Base-by-base conservation (phyloP, 2,329 filamentous ascomycete genomes). In the Monilinia vaccinii-corymbosi region DNA sequence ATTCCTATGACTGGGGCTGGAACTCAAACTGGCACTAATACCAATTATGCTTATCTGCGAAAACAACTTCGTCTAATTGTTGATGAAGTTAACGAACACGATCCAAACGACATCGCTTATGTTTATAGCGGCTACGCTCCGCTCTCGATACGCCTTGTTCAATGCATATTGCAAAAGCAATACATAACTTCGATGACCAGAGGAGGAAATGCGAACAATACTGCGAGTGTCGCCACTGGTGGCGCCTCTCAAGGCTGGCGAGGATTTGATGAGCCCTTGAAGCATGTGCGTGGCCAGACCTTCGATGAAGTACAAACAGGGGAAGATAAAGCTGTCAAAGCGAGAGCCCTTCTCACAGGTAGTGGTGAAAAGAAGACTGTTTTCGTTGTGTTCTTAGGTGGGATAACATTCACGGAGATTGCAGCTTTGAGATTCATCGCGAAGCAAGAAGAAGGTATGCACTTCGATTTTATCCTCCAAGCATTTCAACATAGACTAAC, bases 111-210 rank as follows among this genome's bases (percentile, higher is more conserved):
- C 68, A 87, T 97, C 63, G 88, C 92, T n/a, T 99, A 99, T 70
- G 92, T 97, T 13, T 99, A 97, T 75, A 96, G 90, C 65, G 95
- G 94, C 56, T 99, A 97, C 71, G 94, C 95, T 5, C 95, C 94
- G 0, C 81, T 99, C 14, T 96, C 90, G 48, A 83, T 97, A 58
- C 86, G 94, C 18, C 82, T 99, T 5, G 87, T 99, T 7, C 95
- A 99, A 73, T 94, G 90, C 71, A 83, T 97, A 53, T 76, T 99
- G 51, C 92, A 97, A 73, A 99, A 99, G 73, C 84, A 90, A 60
- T 89, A 92, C 66, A 77, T 99, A 34, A 77, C 86, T 60, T 84
- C 82, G 5, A 81, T 92, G 13, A 85, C 83, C 56, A 85, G 83
- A 66, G 87, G 88, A 34, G 81, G 80, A 18, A 79, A 75, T 48